Evolutionary conservation across 2,329 filamentous ascomycete genomes (phyloP), one percentile per base, ranked within the genome.

Genomic region (Beauveria rudraprayagi): DNA sequence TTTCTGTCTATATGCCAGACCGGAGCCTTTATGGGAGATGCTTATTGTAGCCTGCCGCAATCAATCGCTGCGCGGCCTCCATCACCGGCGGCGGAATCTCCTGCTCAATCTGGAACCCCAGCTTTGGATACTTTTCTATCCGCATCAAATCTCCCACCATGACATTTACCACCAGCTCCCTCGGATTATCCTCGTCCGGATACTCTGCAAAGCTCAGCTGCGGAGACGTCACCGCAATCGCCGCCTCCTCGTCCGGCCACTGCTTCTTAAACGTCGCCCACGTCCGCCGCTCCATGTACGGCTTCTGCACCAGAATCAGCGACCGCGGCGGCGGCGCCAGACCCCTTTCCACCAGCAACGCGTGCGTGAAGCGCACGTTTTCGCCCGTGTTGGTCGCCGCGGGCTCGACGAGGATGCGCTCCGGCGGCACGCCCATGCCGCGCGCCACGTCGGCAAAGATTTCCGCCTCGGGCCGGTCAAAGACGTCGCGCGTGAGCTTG

Each of bases 221-320:
- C 24, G 77, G 77, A 26, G 74, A 77, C 11, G 77, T 76, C 7
- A 80, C 76, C 1, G 67, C 68, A 41, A 78, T 76, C 5, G 64
- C 62, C 1, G 71, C 69, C 30, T 40, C 60, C 19, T 65, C 60
- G 19, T 72, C 73, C 0, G 76, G 77, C 77, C 77, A 79, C 68
- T 79, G 77, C 69, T 74, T 77, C 62, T 69, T 70, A 62, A 79
- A 79, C 0, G 77, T 80, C 1, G 77, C 77, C 47, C 73, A 78
- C 5, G 77, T 77, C 6, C 77, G 67, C 40, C 77, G 67, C 66
- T 79, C 77, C 77, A 79, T 80, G 62, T 79, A 79, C 26, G 77
- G 77, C 67, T 79, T 80, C 66, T 80, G 77, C 9, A 79, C 77
- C 1, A 79, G 68, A 17, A 79, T 68, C 34, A 79, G 72, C 2